Evolutionary conservation across 805 yeast species (phyloP).

Genomic region (Metschnikowia henanensis): DNA sequence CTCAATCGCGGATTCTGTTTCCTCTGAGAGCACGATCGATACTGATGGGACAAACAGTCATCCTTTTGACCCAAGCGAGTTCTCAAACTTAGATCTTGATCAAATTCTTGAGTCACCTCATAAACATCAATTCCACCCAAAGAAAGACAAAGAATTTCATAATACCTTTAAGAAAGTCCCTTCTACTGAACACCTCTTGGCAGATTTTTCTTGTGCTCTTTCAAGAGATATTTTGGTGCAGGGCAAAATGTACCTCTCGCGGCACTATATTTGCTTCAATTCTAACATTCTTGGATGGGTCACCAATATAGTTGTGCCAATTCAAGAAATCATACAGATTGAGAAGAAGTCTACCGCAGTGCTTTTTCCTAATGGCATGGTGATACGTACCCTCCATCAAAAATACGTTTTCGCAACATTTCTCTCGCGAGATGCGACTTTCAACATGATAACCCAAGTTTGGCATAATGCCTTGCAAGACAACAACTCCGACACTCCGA

Average conservation of each 20-base stretch:
- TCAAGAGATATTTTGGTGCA: constrained; percentile 66
- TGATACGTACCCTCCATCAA: constrained; percentile 60
- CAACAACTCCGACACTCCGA: constrained; percentile 3
- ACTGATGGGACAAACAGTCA: constrained; percentile 17
- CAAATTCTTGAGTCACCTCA: constrained; percentile 10
- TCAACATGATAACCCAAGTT: constrained; percentile 51
- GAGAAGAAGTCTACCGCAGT: constrained; percentile 68
- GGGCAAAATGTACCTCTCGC: constrained; percentile 61
- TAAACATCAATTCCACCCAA: constrained; percentile 22
- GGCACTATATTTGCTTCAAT: constrained; percentile 57
- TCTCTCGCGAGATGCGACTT: constrained; percentile 56
- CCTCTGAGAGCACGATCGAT: constrained; percentile 12
- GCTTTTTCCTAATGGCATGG: constrained; percentile 68
- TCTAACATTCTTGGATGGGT: constrained; percentile 70
- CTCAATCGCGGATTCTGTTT: constrained; percentile 11
- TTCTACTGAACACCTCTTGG: constrained; percentile 51
- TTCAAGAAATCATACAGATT: constrained; percentile 60
- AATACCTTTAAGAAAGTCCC: constrained; percentile 55
- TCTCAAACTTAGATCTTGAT: constrained; percentile 15
- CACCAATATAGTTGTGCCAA: constrained; percentile 56
- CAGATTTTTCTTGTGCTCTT: constrained; percentile 64
- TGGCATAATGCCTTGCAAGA: constrained; percentile 52
- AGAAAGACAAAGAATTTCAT: constrained; percentile 61
- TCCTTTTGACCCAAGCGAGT: constrained; percentile 15
- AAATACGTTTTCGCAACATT: constrained; percentile 66